Evolutionary conservation across 2,329 filamentous ascomycete species (phyloP), one percentile per base, ranked within the genome.

Genomic region (Hymenoscyphus albidus): DNA sequence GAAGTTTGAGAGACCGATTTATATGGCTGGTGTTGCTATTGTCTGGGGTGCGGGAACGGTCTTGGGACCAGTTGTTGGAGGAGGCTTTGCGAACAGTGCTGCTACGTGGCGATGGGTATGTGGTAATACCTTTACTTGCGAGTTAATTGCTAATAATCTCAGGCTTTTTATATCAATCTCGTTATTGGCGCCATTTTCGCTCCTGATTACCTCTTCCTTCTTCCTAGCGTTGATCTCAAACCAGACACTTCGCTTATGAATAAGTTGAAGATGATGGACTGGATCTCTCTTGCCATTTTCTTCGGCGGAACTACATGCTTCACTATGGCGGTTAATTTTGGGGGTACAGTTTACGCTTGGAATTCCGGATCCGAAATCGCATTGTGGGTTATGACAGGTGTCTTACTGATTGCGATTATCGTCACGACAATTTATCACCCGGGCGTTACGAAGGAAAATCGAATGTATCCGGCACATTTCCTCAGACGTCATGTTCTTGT

Each of bases 81-180:
- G 81, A 22, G 79, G 76, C 0, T 82, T 83, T 51, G 74, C 74
- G 5, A 77, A 78, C 14, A 44, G 38, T 27, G 64, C 73, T 0
- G 80, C 76, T 0, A 78, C 76, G 0, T 83, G 81, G 81, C 67
- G 81, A 54, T 81, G 78, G 78, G 75, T 42, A 42, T 5, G 40
- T 14, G 40, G 40, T 42, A 42, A 42, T 42, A 9, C 40, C 40
- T 14, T 9, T n/a, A 22, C 2, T 12, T 42, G 40, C 12, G 40
- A 42, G 9, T 1, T 42, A n/a, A 42, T 42, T 42, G 40, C 40
- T 42, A 42, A 42, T 42, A 14, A 2, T n/a, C 13, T 42, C 1
- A 42, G 40, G 40, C 74, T 0, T 82, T 82, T 63, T 88, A 88
- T 69, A 81, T 87, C 75, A 87, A 87, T 68, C 76, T 86, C 0